A percentile compares a stretch with the other conserved stretches of the same genome.
These are phyloP conservation scores for Eucalyptus regnans DNA, from an alignment of 345 rosid species.

Conservation along the genomic window DNA sequence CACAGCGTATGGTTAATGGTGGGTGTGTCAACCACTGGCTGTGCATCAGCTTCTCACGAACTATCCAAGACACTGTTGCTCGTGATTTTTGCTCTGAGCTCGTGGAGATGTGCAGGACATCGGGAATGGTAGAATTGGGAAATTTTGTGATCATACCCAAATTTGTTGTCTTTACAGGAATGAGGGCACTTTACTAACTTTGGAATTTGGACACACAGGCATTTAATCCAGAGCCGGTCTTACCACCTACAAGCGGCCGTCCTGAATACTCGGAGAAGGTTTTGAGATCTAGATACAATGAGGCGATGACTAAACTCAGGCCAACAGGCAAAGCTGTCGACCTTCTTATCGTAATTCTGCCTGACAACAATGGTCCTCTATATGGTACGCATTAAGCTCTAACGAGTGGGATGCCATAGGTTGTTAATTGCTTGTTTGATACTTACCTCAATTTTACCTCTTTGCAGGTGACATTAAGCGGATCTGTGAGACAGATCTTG, in stretches of 20 bases:
- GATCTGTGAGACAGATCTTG: conserved; percentile 92
- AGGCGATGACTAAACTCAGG: conserved; percentile 52
- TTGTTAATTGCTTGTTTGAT: neutral
- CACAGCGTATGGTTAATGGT: conserved; percentile 95
- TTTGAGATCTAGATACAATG: conserved; percentile 63
- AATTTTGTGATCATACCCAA: neutral
- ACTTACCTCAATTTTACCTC: neutral
- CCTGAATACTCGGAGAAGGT: conserved; percentile 83
- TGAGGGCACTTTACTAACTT: neutral
- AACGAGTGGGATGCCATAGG: neutral
- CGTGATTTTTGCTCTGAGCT: conserved; percentile 71
- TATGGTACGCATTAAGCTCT: conserved; percentile 40
- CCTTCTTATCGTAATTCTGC: conserved; percentile 81
- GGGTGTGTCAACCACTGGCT: conserved; percentile 84
- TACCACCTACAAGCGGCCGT: conserved; percentile 48
- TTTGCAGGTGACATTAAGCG: conserved; percentile 83
- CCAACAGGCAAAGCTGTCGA: conserved; percentile 61
- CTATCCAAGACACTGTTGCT: conserved; percentile 57
- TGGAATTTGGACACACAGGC: conserved; percentile 24
- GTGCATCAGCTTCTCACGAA: conserved; percentile 78
- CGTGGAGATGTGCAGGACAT: conserved; percentile 67
- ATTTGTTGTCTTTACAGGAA: neutral
- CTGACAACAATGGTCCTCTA: conserved; percentile 85
- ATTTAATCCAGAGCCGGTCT: conserved; percentile 64
- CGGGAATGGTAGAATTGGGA: conserved; percentile 66